phyloP scores from a whole-genome alignment of 257 asterid genomes.

The Nicotiana tomentosiformis region DNA sequence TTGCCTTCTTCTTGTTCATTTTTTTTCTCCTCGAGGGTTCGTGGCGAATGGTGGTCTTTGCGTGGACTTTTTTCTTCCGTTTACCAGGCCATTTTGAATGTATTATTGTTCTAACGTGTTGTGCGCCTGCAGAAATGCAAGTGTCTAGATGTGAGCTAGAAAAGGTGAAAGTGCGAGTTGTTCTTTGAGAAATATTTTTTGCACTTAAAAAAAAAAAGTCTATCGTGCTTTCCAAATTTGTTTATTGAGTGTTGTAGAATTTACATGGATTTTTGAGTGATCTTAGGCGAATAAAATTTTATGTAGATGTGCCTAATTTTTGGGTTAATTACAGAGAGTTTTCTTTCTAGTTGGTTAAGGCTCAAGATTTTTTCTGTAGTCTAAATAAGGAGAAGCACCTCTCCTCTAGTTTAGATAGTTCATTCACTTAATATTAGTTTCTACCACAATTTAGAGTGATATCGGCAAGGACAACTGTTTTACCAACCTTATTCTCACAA shows the following conservation, averaged over 20 bases:
- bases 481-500: background rate
- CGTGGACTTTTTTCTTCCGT: background rate
- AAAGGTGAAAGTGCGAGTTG: background rate
- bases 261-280: background rate
- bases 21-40: background rate
- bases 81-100: background rate
- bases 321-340: background rate
- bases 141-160: slow-evolving; percentile 1
- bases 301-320: background rate
- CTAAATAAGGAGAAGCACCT: background rate
- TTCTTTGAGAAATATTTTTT: background rate
- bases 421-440: background rate
- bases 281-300: background rate
- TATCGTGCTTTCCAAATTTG: background rate
- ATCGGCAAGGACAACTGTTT: background rate
- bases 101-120: background rate
- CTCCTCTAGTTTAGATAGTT: background rate
- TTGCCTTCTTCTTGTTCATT: background rate
- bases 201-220: background rate
- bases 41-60: background rate
- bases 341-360: background rate
- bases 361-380: background rate
- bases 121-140: background rate
- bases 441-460: background rate
- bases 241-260: background rate